phyloP scores from a whole-genome alignment of 495 filamentous ascomycete species.

The Coniosporium apollinis region DNA sequence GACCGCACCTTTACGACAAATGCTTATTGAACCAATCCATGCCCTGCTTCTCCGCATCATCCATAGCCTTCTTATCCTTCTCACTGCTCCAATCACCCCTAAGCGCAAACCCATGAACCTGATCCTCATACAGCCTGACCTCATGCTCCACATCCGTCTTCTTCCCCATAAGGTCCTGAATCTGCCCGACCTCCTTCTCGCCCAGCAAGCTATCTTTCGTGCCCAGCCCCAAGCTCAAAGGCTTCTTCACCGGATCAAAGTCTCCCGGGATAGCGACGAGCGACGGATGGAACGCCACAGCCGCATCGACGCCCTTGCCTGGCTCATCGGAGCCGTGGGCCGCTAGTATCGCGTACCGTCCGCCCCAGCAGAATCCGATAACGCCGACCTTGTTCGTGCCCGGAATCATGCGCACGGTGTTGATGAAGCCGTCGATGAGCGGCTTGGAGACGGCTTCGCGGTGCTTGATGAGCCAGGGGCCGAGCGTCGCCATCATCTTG shows the following conservation, averaged over 20 bases:
- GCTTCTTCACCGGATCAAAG: slow-evolving; percentile 14
- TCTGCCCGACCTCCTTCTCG: slow-evolving; percentile 14
- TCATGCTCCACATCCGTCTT: slow-evolving; percentile 21
- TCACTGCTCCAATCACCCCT: slow-evolving; percentile 28
- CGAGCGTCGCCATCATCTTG: slow-evolving; percentile 14
- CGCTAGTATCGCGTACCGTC: slow-evolving; percentile 16
- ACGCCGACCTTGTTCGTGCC: slow-evolving; percentile 19
- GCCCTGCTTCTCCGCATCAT: slow-evolving; percentile 27
- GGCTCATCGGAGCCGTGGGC: slow-evolving; percentile 6
- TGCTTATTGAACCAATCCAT: slow-evolving; percentile 27
- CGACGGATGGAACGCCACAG: slow-evolving; percentile 16
- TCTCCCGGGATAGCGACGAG: slow-evolving; percentile 16
- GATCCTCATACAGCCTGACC: slow-evolving; percentile 27
- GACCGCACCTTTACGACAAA: slow-evolving; percentile 3
- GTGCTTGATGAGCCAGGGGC: slow-evolving; percentile 17
- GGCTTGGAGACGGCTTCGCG: slow-evolving; percentile 17
- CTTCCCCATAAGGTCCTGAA: slow-evolving; percentile 19
- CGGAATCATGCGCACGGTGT: slow-evolving; percentile 13
- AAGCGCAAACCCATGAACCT: slow-evolving; percentile 29
- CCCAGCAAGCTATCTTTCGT: slow-evolving; percentile 16
- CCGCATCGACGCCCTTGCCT: slow-evolving; percentile 14
- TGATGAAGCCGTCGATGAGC: slow-evolving; percentile 18
- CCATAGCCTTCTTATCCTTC: slow-evolving; percentile 31
- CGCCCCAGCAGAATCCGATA: slow-evolving; percentile 23
- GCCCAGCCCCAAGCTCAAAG: slow-evolving; percentile 16